These are phyloP conservation scores for Rhodotorula sp. DNA, from an alignment of 1,284 basidiomycete genomes.

Conservation along the genomic window DNA sequence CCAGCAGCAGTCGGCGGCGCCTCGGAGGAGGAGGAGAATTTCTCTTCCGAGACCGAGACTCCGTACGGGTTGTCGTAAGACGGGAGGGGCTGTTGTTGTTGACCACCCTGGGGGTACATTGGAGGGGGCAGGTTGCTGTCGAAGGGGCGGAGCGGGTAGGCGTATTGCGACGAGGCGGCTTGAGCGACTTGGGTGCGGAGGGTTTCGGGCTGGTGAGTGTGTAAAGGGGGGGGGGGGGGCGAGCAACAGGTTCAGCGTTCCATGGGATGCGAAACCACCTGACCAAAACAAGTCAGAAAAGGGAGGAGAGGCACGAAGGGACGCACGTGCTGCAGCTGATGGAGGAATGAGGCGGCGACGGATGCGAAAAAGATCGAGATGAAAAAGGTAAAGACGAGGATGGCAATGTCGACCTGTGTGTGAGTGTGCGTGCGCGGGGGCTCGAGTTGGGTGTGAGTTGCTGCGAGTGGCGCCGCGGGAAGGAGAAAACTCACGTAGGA, in stretches of 20 bases:
- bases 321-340: constrained; percentile 34
- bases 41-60: constrained; percentile 10
- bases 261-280: too few relatives aligned
- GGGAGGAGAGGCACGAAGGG: background rate
- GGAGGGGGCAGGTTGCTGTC: constrained; percentile 10
- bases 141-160: constrained; percentile 30
- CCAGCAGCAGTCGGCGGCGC: too few relatives aligned
- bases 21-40: background rate
- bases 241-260: too few relatives aligned
- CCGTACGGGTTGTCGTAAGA: constrained; percentile 27
- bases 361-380: constrained; percentile 37
- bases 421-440: too few relatives aligned
- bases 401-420: constrained; percentile 29
- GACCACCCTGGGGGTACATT: background rate
- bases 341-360: constrained; percentile 28
- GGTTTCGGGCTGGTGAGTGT: constrained; percentile 11
- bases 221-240: too few relatives aligned
- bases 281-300: too few relatives aligned
- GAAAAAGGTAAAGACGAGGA: constrained; percentile 29
- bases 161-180: constrained; percentile 26
- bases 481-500: constrained; percentile 17
- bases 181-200: constrained; percentile 25
- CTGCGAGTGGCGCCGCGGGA: too few relatives aligned
- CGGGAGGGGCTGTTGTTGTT: background rate
- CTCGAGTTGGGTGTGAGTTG: background rate